A percentile compares a stretch with the other conserved stretches of the same genome.
Conservation (phyloP, 2,329 filamentous ascomycete species). For the Orbilia oligospora region DNA sequence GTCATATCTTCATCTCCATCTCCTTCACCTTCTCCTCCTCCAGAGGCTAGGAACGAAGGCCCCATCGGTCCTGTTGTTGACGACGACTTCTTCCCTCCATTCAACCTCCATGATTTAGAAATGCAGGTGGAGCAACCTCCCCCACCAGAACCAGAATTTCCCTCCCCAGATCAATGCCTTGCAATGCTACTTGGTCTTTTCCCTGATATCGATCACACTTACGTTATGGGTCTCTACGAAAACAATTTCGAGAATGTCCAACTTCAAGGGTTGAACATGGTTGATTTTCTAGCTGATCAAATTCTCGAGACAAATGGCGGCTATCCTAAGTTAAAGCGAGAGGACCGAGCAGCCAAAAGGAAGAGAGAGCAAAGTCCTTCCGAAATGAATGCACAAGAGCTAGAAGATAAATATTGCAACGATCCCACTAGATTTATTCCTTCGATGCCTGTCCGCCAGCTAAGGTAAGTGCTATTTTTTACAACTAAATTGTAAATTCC, state of each 20-base stretch:
- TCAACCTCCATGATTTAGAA: slow-evolving; percentile 21
- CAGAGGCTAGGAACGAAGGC: neutral
- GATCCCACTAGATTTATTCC: slow-evolving; percentile 62
- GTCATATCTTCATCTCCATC: slow-evolving; percentile 37
- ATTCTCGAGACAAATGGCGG: slow-evolving; percentile 66
- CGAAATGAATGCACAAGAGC: slow-evolving; percentile 63
- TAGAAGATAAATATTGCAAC: slow-evolving; percentile 63
- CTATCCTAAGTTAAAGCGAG: slow-evolving; percentile 69
- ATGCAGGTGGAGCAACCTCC: slow-evolving; percentile 15
- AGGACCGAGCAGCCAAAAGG: slow-evolving; percentile 66
- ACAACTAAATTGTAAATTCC: neutral
- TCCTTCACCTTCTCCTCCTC: neutral
- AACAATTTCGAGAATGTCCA: slow-evolving; percentile 49
- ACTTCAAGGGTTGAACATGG: slow-evolving; percentile 63
- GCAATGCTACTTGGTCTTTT: slow-evolving; percentile 68
- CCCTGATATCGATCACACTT: slow-evolving; percentile 69
- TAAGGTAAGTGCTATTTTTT: slow-evolving; percentile 34
- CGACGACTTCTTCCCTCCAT: neutral
- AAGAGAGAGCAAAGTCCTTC: slow-evolving; percentile 65
- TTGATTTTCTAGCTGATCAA: slow-evolving; percentile 67
- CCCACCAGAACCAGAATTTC: slow-evolving; percentile 4
- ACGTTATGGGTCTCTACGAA: slow-evolving; percentile 67
- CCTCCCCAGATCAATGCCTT: slow-evolving; percentile 64
- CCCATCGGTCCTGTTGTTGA: neutral
- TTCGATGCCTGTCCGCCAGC: slow-evolving; percentile 38